Conservation (phyloP, 1,284 basidiomycete species). For the Puccinia horiana region DNA sequence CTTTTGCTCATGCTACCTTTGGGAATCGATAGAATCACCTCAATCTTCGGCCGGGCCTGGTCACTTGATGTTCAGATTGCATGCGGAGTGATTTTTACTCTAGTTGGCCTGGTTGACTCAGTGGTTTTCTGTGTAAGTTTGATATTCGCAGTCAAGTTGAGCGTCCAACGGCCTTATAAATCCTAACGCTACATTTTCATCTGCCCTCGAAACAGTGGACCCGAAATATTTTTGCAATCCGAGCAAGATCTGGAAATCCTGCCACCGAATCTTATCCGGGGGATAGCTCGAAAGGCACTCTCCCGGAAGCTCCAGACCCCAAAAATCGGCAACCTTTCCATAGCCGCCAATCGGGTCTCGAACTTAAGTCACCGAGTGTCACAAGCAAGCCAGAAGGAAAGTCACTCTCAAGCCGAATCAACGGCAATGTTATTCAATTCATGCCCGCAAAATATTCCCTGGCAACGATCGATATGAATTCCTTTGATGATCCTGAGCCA, state of each 20-base stretch:
- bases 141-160: neutral
- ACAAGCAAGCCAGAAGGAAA: neutral
- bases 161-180: neutral
- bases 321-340: neutral
- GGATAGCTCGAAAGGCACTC: neutral
- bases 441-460: conserved; percentile 47
- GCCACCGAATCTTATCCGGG: neutral
- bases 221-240: conserved; percentile 32
- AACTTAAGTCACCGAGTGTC: conserved; percentile 14
- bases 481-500: conserved; percentile 36
- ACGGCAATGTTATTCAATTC: conserved; percentile 35
- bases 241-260: neutral
- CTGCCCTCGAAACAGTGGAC: conserved; percentile 27
- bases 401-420: conserved; percentile 22
- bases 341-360: neutral
- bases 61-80: conserved; percentile 32
- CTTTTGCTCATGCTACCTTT: conserved; percentile 37
- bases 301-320: neutral
- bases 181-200: neutral
- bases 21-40: conserved; percentile 28
- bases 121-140: conserved; percentile 40
- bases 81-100: conserved; percentile 41
- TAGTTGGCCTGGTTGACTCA: conserved; percentile 31
- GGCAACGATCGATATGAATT: conserved; percentile 44
- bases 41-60: conserved; percentile 29